Evolutionary conservation across 768 basidiomycete species (phyloP), one percentile per base, ranked within the genome.

Genomic region (Rubroboletus pulcherrimus): DNA sequence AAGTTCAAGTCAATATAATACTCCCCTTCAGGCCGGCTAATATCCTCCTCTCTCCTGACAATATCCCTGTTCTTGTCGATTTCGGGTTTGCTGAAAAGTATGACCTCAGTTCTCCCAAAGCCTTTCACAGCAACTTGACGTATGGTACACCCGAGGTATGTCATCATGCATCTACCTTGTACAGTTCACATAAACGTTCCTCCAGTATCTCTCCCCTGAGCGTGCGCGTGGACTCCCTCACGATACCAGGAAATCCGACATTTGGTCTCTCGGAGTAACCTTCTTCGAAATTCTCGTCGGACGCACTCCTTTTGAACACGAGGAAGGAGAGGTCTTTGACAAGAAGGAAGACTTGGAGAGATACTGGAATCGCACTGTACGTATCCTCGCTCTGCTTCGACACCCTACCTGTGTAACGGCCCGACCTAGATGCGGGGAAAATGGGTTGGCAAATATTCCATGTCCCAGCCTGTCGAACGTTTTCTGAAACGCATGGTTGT

Each of bases 31-130:
- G 92, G 64, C 93, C 93, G 1, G 91, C 93, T 15, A 99, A 99
- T 66, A 93, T 99, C 62, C 80, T 99, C 2, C 77, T 99, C 44
- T 89, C 90, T 1, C 72, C 75, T 52, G 79, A 85, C 60, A 86
- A 87, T 63, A 75, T 93, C 1, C 92, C 93, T 1, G 89, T 97
- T 4, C 81, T 98, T 4, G 89, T 97, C 37, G 97, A 98, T 71
- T 99, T 97, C 65, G 96, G 97, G 1, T 99, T 98, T 63, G 93
- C 96, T 2, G 91, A 96, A 65, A 84, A 83, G 60, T 94, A 94
- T 66, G 86, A 91, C 59, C 64, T 80, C 41, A 69, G 74, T 1
- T 82, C 84, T 0, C 68, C 75, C 17, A 83, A 82, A 19, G 86
- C 89, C 1, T 93, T 93, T 75, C 83, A 85, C 59, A 90, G 88